These are phyloP conservation scores for Neostapfia colusana DNA, from an alignment of 176 grass and related monocot genomes.

Conservation along the genomic window DNA sequence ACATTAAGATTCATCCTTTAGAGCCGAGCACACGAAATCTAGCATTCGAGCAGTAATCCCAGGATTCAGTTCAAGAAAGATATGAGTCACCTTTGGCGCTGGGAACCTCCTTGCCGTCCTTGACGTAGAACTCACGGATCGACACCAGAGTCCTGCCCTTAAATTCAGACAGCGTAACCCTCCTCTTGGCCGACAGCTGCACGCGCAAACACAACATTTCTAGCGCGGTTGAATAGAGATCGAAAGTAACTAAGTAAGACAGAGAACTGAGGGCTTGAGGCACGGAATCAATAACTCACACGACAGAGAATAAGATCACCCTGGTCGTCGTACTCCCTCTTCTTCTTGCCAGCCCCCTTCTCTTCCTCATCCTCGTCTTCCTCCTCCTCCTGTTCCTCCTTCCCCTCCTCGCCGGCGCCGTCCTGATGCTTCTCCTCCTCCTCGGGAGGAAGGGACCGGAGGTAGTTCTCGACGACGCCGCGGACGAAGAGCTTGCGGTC, in stretches of 20 bases:
- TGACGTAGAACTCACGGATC: constrained; percentile 74
- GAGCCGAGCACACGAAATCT: background rate
- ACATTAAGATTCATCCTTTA: background rate
- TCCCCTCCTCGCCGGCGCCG: constrained; percentile 10
- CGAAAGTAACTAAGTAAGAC: background rate
- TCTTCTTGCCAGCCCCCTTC: background rate
- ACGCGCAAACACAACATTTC: constrained; percentile 36
- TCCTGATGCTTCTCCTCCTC: constrained; percentile 22
- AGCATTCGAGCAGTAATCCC: constrained; percentile 3
- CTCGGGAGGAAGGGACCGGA: constrained; percentile 33
- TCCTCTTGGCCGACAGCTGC: constrained; percentile 79
- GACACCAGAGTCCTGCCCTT: constrained; percentile 73
- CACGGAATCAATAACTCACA: constrained; percentile 45
- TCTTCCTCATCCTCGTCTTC: constrained; percentile 34
- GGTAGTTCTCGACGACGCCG: constrained; percentile 63
- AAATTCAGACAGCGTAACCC: constrained; percentile 78
- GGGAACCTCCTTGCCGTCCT: constrained; percentile 88
- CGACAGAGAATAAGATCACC: constrained; percentile 85
- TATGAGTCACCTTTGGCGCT: constrained; percentile 59
- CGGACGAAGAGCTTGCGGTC: constrained; percentile 74
- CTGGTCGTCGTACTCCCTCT: constrained; percentile 65
- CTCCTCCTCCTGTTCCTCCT: constrained; percentile 28
- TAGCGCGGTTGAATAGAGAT: constrained; percentile 29
- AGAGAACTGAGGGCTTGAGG: background rate
- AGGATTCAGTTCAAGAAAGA: constrained; percentile 6